Conservation (phyloP, 768 basidiomycete genomes). For the Erythrobasidium yunnanense region DNA sequence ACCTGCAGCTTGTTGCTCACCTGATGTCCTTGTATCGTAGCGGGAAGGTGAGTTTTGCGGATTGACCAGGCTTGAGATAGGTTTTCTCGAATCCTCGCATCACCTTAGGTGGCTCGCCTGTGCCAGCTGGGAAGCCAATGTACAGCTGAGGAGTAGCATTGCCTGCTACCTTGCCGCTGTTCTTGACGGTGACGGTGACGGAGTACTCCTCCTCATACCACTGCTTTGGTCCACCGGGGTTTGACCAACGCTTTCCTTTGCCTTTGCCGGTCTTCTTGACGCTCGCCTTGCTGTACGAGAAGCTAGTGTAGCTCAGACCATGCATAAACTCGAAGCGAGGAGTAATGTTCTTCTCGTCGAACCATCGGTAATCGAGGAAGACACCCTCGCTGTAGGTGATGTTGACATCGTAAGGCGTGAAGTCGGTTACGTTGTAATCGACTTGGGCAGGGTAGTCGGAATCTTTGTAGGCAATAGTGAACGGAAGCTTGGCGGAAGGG, state of each 20-base stretch:
- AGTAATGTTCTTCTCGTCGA: slow-evolving; percentile 53
- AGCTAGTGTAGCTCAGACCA: slow-evolving; percentile 74
- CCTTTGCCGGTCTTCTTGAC: slow-evolving; percentile 38
- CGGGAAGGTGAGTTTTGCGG: slow-evolving; percentile 39
- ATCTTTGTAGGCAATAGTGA: slow-evolving; percentile 58
- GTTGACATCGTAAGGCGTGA: slow-evolving; percentile 42
- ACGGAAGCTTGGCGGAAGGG: slow-evolving; percentile 61
- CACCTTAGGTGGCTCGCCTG: slow-evolving; percentile 14
- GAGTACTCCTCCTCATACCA: slow-evolving; percentile 23
- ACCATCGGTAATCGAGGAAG: slow-evolving; percentile 49
- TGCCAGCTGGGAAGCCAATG: slow-evolving; percentile 26
- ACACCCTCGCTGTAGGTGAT: slow-evolving; percentile 60
- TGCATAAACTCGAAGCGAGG: slow-evolving; percentile 66
- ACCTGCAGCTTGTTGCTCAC: too few relatives aligned
- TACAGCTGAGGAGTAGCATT: slow-evolving; percentile 48
- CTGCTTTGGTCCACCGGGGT: not conserved
- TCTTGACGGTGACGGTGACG: slow-evolving; percentile 57
- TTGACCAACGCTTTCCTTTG: not conserved
- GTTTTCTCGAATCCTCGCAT: slow-evolving; percentile 38
- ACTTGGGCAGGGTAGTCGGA: slow-evolving; percentile 49
- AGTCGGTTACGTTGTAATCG: slow-evolving; percentile 37
- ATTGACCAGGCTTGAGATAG: slow-evolving; percentile 30
- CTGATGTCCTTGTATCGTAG: slow-evolving; percentile 36
- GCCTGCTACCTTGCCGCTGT: slow-evolving; percentile 56
- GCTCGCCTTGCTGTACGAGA: slow-evolving; percentile 56